Base-by-base conservation (phyloP, 2,329 filamentous ascomycete genomes). In the Colletotrichum incanum region DNA sequence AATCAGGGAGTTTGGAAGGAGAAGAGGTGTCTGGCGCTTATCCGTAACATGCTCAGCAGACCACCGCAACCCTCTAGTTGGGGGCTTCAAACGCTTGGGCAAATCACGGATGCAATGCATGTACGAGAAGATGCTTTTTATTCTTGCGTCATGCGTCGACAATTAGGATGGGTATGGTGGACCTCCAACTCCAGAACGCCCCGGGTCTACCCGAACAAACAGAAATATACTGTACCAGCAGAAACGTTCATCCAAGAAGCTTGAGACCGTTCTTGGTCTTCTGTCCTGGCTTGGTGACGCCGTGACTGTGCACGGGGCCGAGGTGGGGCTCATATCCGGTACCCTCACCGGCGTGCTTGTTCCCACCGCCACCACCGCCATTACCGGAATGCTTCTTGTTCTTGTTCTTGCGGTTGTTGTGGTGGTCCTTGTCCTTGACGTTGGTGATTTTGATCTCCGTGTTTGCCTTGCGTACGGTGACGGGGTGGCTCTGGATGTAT, bases 401-500 rank as follows among this genome's bases (percentile, higher is more conserved):
- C 60, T 81, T 76, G 60, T 80, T 80, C 67, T 82, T 82, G 60
- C 75, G 72, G 63, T 73, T 71, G 67, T 74, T 77, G 20, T 74
- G 72, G 18, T 76, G 76, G 72, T 82, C 80, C 59, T 79, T 79
- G 6, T 79, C 78, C 78, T 90, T 91, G 76, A 90, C 88, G n/a
- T 87, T 88, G 16, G 91, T 87, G 5, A 94, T 90, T 80, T 94
- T 94, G 82, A 99, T 94, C 82, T 98, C 95, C 7, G 96, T 98
- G 76, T 93, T 97, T 75, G 94, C 94, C 81, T 96, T 94, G 82
- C 93, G 92, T 76, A 98, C 89, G 34, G 94, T 86, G 37, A 98
- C 94, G 0, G 96, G 96, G 82, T 98, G 96, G 81, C 95, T 98
- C 78, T 97, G 96, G 80, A 99, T 98, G 83, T 99, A 99, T 85